Evolutionary conservation across 495 filamentous ascomycete species (phyloP), one percentile per base, ranked within the genome.

Genomic region (Talaromyces thailandensis): DNA sequence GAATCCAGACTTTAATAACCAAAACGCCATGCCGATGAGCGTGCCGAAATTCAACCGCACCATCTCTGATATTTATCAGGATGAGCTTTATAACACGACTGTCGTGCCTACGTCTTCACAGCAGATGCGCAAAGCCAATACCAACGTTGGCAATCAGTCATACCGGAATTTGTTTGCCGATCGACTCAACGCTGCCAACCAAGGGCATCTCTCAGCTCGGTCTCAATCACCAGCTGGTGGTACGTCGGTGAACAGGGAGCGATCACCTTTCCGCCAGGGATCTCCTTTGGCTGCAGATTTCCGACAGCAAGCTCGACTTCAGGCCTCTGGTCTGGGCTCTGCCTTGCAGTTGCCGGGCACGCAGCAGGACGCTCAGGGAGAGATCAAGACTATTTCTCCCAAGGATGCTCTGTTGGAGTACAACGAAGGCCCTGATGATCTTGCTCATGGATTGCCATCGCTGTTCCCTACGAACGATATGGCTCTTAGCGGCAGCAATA

Each of bases 351-450:
- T 81, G 81, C 58, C 58, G 31, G 16, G 63, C 48, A 67, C 76
- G 50, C 65, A 72, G 24, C 51, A 60, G 14, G 29, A 63, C 48
- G 68, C 68, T 29, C 50, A 25, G 14, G 63, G 60, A 6, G 63
- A 85, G 12, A 86, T 90, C 0, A 90, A 90, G 70, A 97, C 95
- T 5, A 97, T 98, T 58, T 98, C 94, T 14, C 94, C 94, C 31
- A 96, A 97, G 78, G 94, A 98, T 68, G 91, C 92, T 4, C 71
- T 93, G 63, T 77, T 96, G 63, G 93, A 96, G 26, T 96, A 91
- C 71, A 81, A 87, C 61, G 89, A 92, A 50, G 73, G 81, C 7
- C 85, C 89, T 14, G 88, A 87, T 0, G 87, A 88, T 59, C 75
- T 82, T 6, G 82, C 82, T 62, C 24, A 61, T 29, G 58, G 57